phyloP scores from a whole-genome alignment of 2,329 filamentous ascomycete genomes.

The Hypocrella siamensis region DNA sequence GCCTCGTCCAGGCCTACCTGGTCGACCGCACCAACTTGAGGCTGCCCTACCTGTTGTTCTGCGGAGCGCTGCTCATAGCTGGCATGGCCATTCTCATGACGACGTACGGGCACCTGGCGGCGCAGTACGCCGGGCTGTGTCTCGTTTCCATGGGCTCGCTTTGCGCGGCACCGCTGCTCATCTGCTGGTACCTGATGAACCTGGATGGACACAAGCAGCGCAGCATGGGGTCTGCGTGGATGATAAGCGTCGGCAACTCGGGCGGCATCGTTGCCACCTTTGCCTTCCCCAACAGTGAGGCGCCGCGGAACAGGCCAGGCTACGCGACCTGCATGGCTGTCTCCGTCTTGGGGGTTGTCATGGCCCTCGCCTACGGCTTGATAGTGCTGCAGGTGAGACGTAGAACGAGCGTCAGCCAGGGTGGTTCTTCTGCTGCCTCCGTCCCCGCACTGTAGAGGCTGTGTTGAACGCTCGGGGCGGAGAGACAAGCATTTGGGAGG shows the following conservation, averaged over 20 bases:
- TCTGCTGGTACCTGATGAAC: conserved; percentile 5
- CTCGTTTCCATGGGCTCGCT: conserved; percentile 21
- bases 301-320: conserved; percentile 1
- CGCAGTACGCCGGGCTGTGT: conserved; percentile 53
- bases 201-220: conserved; percentile 4
- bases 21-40: conserved; percentile 47
- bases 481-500: too few species aligned
- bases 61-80: conserved; percentile 41
- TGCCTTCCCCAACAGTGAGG: conserved; percentile 2
- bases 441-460: too few species aligned
- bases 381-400: conserved; percentile 1
- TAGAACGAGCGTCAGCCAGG: too few species aligned
- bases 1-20: conserved; percentile 43
- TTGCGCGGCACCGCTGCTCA: conserved; percentile 1
- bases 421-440: too few species aligned
- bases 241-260: conserved; percentile 4
- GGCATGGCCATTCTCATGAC: conserved; percentile 52
- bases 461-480: too few species aligned
- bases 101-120: conserved; percentile 26
- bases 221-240: conserved; percentile 4
- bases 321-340: conserved; percentile 4
- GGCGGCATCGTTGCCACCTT: conserved; percentile 4
- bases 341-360: conserved; percentile 1
- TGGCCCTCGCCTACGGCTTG: not conserved
- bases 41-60: conserved; percentile 47